Base-by-base conservation (phyloP, 2,329 filamentous ascomycete genomes). In the Periconia digitata region DNA sequence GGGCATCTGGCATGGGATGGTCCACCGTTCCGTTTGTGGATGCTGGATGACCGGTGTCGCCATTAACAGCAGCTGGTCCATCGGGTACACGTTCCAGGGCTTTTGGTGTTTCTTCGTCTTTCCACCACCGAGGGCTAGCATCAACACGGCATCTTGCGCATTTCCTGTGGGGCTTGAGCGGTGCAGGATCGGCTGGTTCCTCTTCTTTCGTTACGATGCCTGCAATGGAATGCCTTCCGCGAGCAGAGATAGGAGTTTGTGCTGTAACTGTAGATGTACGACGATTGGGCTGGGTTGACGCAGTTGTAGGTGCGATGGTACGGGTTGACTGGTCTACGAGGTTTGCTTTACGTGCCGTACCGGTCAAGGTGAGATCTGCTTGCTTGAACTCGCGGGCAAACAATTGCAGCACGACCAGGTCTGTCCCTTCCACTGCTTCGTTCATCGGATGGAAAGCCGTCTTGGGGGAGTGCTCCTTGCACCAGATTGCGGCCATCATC, bases 321-420 rank as follows among this genome's bases (percentile, higher is more conserved):
- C 74, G 74, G 66, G 86, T 89, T 12, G 82, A 83, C 43, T 82
- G 79, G 47, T 83, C 84, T 64, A 86, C 82, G 36, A 94, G 80
- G 50, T 90, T 94, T 18, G 94, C 92, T 72, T 96, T 96, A 46
- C 94, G 87, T 18, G 94, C 90, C 16, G 92, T 96, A 22, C 94
- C 94, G 2, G 92, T 96, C 59, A 96, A 76, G 2, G 89, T 84
- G 35, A 92, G 81, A 67, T 99, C 94, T 8, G 94, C 92, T 72
- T 97, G 92, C 72, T 99, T 99, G 77, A 90, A 96, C 49, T 86
- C 91, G 58, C 87, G 86, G 38, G 87, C 89, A 67, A 89, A 99
- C 21, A 95, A 79, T 69, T 96, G 91, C 42, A 99, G 75, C 8
- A 89, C 90, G 59, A 86, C 95, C 44, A 85, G 73, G n/a, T 85